Evolutionary conservation across 306 rosid genomes (phyloP), one percentile per base, ranked within the genome.

Genomic region (Inga laurina): DNA sequence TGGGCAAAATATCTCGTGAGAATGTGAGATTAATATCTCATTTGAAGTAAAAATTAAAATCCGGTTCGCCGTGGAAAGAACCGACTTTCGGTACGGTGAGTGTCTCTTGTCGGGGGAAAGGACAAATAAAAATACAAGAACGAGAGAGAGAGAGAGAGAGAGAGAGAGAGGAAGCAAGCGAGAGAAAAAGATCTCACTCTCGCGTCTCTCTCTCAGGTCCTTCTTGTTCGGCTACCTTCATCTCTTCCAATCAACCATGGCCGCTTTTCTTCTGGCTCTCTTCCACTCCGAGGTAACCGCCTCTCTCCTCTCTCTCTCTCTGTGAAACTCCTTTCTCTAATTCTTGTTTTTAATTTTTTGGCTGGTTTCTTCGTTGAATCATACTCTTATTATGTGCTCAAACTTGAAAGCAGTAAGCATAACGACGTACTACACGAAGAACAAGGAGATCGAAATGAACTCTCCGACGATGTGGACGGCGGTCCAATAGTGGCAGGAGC

Each of bases 401-500:
- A 30, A 51, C 32, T 18, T 8, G 9, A 11, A 56, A 54, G 72
- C 69, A 24, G 35, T 19, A 21, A 24, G 49, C 8, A 12, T 44
- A 46, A 79, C 1, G 13, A 27, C 35, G 39, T 57, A 11, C 39
- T 27, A 12, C 10, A 64, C 30, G 64, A 11, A 45, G 48, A n/a
- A 78, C 14, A 79, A 68, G 65, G 61, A 57, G 16, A 34, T 14
- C 24, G 76, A 34, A 32, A 79, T 79, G 82, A 79, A 44, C 52
- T 12, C 27, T n/a, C 14, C 75, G n/a, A 34, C 49, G 82, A 84
- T 88, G 86, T 82, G 89, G 88, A 18, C 77, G 48, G 86, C 90
- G 66, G 79, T 76, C 66, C 90, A 90, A 79, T 97, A 94, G 85
- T 94, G 98, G 98, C 97, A 92, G 79, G 97, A 94, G 90, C 91